These are phyloP conservation scores for Phytopythium cucurbitacearum DNA, from an alignment of 352 stramenopile species.

Conservation along the genomic window DNA sequence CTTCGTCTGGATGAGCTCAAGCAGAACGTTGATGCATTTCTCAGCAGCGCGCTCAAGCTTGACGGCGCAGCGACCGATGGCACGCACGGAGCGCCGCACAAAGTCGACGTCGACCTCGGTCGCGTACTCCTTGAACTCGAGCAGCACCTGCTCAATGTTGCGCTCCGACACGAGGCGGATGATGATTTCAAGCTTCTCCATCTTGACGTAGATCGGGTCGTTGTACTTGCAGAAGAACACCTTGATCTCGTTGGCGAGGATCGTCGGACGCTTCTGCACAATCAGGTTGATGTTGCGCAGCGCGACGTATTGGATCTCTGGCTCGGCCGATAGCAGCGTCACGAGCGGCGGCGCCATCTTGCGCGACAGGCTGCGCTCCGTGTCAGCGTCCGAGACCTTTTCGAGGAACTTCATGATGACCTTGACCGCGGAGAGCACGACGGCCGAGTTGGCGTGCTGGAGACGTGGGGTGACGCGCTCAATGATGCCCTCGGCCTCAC, in stretches of 20 bases:
- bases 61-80: conserved; percentile 97
- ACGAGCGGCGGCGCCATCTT: conserved; percentile 99
- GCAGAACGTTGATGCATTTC: conserved; percentile 98
- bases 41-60: conserved; percentile 97
- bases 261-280: conserved; percentile 96
- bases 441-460: conserved; percentile 98
- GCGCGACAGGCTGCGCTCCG: conserved; percentile 82
- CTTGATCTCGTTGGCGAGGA: conserved; percentile 95
- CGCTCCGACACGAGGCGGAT: conserved; percentile 97
- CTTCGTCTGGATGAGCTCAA: conserved; percentile 99
- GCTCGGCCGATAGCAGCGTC: conserved; percentile 96
- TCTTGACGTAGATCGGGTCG: conserved; percentile 95
- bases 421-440: conserved; percentile 98
- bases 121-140: conserved; percentile 99
- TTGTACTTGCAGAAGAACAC: conserved; percentile 99
- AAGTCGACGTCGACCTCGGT: conserved; percentile 99
- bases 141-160: conserved; percentile 98
- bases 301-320: conserved; percentile 99
- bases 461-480: conserved; percentile 97
- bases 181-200: conserved; percentile 99
- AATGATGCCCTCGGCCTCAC: conserved; percentile 98
- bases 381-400: conserved; percentile 93
- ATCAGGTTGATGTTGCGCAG: conserved; percentile 99
- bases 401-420: conserved; percentile 96
- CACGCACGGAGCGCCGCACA: conserved; percentile 95